Evolutionary conservation across 2,329 filamentous ascomycete genomes (phyloP).

Genomic region (Beauveria sp.): DNA sequence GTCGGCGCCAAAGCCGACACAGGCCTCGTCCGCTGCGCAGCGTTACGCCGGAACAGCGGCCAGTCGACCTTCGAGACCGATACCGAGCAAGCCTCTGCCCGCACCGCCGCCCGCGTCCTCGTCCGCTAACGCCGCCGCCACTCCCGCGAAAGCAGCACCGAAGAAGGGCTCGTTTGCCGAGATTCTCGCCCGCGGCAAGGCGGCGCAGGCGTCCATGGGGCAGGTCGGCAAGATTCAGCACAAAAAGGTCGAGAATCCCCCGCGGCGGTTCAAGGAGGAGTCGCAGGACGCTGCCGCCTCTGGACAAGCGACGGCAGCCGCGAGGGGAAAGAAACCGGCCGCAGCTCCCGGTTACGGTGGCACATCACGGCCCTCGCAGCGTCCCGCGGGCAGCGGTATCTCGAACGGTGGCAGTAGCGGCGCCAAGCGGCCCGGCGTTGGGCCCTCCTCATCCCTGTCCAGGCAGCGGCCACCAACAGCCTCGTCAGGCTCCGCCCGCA

Average conservation of each 20-base stretch:
- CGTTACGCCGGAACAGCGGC: slow-evolving; percentile 2
- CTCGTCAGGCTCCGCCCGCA: neutral
- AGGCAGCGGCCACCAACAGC: neutral
- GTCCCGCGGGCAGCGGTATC: slow-evolving; percentile 6
- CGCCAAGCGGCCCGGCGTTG: slow-evolving; percentile 16
- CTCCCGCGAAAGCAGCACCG: slow-evolving; percentile 37
- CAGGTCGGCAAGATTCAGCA: slow-evolving; percentile 66
- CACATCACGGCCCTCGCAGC: slow-evolving; percentile 14
- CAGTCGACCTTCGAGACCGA: neutral
- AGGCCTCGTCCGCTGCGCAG: neutral
- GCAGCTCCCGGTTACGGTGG: slow-evolving; percentile 23
- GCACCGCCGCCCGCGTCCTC: slow-evolving; percentile 15
- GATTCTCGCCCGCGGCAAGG: slow-evolving; percentile 64
- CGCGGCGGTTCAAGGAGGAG: slow-evolving; percentile 22
- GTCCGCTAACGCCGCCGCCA: slow-evolving; percentile 25
- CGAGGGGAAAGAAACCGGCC: slow-evolving; percentile 2
- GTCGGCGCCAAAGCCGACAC: slow-evolving; percentile 12
- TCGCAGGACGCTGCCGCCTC: neutral
- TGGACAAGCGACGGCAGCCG: neutral
- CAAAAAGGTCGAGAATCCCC: slow-evolving; percentile 48
- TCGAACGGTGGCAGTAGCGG: slow-evolving; percentile 26
- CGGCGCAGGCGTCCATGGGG: slow-evolving; percentile 53
- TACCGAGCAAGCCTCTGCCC: slow-evolving; percentile 12
- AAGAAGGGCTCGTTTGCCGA: slow-evolving; percentile 71
- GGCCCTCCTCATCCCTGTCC: neutral